Base-by-base conservation (phyloP, 148 eudicot genomes). In the Suaeda aralocaspica region DNA sequence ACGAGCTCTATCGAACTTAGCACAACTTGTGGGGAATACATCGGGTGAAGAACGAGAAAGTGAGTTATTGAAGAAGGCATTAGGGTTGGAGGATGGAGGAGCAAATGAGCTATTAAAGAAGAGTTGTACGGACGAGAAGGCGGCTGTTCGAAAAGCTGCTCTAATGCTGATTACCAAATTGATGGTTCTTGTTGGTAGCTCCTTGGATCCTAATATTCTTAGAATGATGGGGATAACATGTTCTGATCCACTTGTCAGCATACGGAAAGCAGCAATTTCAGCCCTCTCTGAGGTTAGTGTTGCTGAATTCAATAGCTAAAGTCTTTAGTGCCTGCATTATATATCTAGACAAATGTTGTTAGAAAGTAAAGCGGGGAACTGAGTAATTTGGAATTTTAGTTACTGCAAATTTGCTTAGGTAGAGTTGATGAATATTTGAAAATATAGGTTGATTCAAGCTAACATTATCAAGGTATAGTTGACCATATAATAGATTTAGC, bases 211-310 rank as follows among this genome's bases (percentile, higher is more conserved):
- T 55, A 87, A 76, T n/a, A 79, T 94, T 77, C 86, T 94, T 28
- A 86, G 83, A 79, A 82, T 83, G 31, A 85, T 94, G 82, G 99
- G 99, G 36, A 81, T 87, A 82, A 87, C 93, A 67, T 94, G 99
- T 80, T 89, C 96, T 21, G 99, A 94, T 74, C 89, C 96, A 24
- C 90, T 94, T 73, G 88, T 94, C 72, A 94, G 97, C 86, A 94
- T 94, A 59, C 77, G 99, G 69, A 94, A 94, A 83, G 87, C 92
- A 9, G 97, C 97, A 41, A 78, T 87, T 65, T 84, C 93, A 29
- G 96, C 99, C 76, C 80, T 94, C 57, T 93, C 98, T 18, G 97
- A 93, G 98, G 98, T 93, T 49, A 81, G 73, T 18, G n/a, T 52
- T 62, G 60, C 63, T 59, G 64, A 12, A 16, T 25, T 62, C 45